Conservation (phyloP, 1,284 basidiomycete genomes). For the Apiotrichum gracile region DNA sequence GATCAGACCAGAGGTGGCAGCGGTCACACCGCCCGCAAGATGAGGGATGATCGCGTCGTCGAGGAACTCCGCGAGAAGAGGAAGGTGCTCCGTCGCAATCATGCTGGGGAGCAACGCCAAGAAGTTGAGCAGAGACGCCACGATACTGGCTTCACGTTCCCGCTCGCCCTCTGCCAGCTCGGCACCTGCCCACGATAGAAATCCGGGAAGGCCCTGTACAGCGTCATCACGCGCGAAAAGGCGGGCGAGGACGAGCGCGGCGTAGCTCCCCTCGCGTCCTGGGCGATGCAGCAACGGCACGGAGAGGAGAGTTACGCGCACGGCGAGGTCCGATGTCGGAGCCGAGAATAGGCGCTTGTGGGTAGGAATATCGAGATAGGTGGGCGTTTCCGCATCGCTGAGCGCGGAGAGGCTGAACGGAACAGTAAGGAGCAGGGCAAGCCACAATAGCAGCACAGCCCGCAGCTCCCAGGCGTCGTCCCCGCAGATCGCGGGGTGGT, state of each 20-base stretch:
- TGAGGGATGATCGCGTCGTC: constrained; percentile 31
- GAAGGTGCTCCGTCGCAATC: constrained; percentile 28
- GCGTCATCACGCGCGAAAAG: constrained; percentile 43
- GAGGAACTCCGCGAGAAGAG: constrained; percentile 29
- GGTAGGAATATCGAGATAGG: constrained; percentile 58
- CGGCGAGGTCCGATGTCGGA: constrained; percentile 59
- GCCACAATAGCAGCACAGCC: constrained; percentile 82
- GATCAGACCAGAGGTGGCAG: constrained; percentile 36
- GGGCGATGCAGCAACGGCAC: constrained; percentile 38
- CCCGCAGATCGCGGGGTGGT: constrained; percentile 31
- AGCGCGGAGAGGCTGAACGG: constrained; percentile 87
- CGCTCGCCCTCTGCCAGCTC: constrained; percentile 35
- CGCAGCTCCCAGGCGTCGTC: constrained; percentile 67
- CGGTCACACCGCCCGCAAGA: constrained; percentile 35
- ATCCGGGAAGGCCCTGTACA: constrained; percentile 29
- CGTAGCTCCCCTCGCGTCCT: constrained; percentile 42
- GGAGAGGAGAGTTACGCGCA: constrained; percentile 49
- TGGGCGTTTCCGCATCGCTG: constrained; percentile 6
- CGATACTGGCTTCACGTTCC: constrained; percentile 33
- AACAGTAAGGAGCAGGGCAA: constrained; percentile 87
- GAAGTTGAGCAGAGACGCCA: constrained; percentile 33
- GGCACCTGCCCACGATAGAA: constrained; percentile 30
- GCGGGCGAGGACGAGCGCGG: constrained; percentile 41
- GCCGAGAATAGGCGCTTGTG: constrained; percentile 60
- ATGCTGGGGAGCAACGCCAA: constrained; percentile 37